A percentile compares a stretch with the other conserved stretches of the same genome.
Conservation (phyloP, 805 yeast genomes). For the Monosporozyma servazzii region DNA sequence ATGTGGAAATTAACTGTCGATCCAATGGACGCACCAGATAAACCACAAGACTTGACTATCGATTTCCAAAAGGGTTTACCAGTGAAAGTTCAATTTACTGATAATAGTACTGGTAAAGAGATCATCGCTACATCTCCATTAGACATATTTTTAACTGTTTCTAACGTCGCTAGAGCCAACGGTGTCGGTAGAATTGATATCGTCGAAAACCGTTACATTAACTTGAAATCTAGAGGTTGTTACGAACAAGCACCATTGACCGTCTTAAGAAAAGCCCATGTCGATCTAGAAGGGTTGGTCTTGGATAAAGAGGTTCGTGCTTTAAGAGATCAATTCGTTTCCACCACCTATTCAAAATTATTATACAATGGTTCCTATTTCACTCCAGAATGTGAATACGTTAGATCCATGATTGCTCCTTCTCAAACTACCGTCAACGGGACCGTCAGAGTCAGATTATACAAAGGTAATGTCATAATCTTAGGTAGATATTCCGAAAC, state of each 20-base stretch:
- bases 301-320: slow-evolving; percentile 97
- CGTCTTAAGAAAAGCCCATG: slow-evolving; percentile 83
- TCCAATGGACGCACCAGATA: slow-evolving; percentile 89
- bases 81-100: slow-evolving; percentile 57
- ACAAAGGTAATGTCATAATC: slow-evolving; percentile 79
- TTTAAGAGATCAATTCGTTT: slow-evolving; percentile 91
- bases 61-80: slow-evolving; percentile 84
- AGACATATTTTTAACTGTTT: slow-evolving; percentile 85
- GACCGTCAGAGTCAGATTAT: slow-evolving; percentile 83
- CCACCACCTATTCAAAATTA: slow-evolving; percentile 81
- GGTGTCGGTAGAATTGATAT: slow-evolving; percentile 99
- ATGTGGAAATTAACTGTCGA: slow-evolving; percentile 99
- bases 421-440: slow-evolving; percentile 95
- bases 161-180: slow-evolving; percentile 93
- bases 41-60: slow-evolving; percentile 82
- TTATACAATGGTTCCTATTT: slow-evolving; percentile 96
- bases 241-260: slow-evolving; percentile 99
- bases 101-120: slow-evolving; percentile 45
- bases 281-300: slow-evolving; percentile 94
- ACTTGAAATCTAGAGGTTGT: slow-evolving; percentile 98
- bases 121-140: slow-evolving; percentile 81
- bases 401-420: slow-evolving; percentile 87
- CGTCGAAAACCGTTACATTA: slow-evolving; percentile 97
- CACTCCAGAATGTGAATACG: slow-evolving; percentile 96
- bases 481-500: slow-evolving; percentile 93